Evolutionary conservation across 257 asterid species (phyloP), one percentile per base, ranked within the genome.

Genomic region (Solanum phureja): DNA sequence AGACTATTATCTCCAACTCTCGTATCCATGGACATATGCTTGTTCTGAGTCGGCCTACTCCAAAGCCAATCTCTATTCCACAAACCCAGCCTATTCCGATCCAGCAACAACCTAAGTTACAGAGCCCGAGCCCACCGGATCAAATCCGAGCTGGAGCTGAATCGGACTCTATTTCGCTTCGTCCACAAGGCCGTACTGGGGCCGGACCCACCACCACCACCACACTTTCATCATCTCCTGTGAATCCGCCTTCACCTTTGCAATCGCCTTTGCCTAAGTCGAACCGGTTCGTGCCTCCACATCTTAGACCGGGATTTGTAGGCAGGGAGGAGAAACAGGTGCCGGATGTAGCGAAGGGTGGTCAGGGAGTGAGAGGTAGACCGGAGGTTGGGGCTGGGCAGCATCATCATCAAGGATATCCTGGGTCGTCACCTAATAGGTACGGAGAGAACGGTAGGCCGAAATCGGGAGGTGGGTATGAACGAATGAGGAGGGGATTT

Each of bases 1-100:
- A 92, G 64, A 89, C 93, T 29, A 82, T 82, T 10, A 40, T 91
- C 14, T 87, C 98, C 1, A 95, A 94, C 87, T 93, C 98, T 3
- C 93, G 96, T 79, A 95, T 94, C 91, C 98, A 95, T 93, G 97
- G 98, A 35, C 94, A 95, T 66, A 95, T 95, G 98, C 96, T 95
- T 84, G 98, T 95, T 46, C 86, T 95, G 90, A 95, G 91, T 90
- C 94, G 95, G 33, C 97, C 97, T 60, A 83, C 94, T 4, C 93
- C 96, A 27, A 94, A 92, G 62, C 94, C 96, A 49, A 90, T 92
- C 16, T 87, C 97, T 90, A 83, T 88, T 38, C 91, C 92, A 9
- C 92, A 72, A 76, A 64, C 69, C 64, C 86, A 19, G 60, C 83
- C 60, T 75, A 18, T 69, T 62, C 84, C 88, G 86, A 85, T 58